These are phyloP conservation scores for Trametes hirsuta DNA, from an alignment of 1,284 basidiomycete species.

Conservation along the genomic window DNA sequence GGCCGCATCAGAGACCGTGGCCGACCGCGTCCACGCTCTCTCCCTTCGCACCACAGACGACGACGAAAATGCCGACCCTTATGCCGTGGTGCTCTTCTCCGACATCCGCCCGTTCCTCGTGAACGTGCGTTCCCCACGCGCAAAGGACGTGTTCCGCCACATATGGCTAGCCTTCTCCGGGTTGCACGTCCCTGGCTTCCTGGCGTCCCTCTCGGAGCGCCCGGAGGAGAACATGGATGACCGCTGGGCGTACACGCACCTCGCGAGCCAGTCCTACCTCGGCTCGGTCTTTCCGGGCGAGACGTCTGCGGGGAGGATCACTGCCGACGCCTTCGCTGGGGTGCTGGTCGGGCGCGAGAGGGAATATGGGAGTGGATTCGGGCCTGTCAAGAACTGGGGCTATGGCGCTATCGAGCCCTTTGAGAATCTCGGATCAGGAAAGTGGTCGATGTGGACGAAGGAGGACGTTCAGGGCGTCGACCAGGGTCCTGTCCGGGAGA, in stretches of 20 bases:
- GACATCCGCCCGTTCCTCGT: conserved; percentile 79
- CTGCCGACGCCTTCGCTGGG: conserved; percentile 64
- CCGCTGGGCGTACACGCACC: conserved; percentile 57
- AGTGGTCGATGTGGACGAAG: conserved; percentile 52
- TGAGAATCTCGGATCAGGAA: conserved; percentile 46
- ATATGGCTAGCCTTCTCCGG: conserved; percentile 81
- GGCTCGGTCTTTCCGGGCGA: conserved; percentile 54
- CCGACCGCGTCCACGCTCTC: conserved; percentile 47
- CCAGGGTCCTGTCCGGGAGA: conserved; percentile 48
- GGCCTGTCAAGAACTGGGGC: conserved; percentile 69
- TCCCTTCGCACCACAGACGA: conserved; percentile 66
- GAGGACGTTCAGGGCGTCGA: conserved; percentile 53
- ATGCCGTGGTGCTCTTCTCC: conserved; percentile 76
- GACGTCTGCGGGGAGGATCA: conserved; percentile 30
- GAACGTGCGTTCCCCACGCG: conserved; percentile 51
- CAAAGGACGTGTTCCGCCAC: conserved; percentile 68
- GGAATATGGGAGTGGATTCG: conserved; percentile 61
- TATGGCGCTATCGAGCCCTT: conserved; percentile 55
- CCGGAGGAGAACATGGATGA: conserved; percentile 53
- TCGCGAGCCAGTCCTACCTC: conserved; percentile 48
- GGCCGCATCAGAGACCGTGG: conserved; percentile 60
- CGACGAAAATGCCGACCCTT: conserved; percentile 72
- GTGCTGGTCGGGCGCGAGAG: conserved; percentile 66
- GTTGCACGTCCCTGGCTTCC: conserved; percentile 72
- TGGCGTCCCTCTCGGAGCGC: conserved; percentile 40